A percentile compares a stretch with the other conserved stretches of the same genome.
Conservation (phyloP, 2,329 filamentous ascomycete species). For the Nakataea oryzae region DNA sequence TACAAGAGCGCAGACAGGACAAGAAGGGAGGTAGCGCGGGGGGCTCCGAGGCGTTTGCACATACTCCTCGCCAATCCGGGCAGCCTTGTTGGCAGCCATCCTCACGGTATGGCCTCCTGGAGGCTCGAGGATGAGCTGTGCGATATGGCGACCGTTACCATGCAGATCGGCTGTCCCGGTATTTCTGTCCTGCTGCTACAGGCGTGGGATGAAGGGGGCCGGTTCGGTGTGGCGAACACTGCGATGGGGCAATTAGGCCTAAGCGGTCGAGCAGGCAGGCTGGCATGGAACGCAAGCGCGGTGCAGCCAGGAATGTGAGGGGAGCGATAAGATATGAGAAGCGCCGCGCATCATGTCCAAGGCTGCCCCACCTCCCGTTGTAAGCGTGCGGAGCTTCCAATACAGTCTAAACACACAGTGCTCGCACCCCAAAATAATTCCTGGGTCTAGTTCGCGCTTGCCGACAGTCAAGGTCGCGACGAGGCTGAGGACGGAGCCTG, state of each 20-base stretch:
- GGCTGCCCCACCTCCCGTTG: not conserved
- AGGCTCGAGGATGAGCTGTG: not conserved
- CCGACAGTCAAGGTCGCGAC: not conserved
- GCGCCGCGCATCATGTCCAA: not conserved
- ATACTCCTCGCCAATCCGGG: slow-evolving; percentile 52
- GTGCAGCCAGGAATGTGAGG: not conserved
- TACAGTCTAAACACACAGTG: not conserved
- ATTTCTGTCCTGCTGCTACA: not conserved
- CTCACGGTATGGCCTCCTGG: not conserved
- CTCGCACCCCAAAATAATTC: not conserved
- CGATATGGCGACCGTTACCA: not conserved
- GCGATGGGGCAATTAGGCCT: not conserved
- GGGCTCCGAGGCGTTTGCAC: slow-evolving; percentile 16
- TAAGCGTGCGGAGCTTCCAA: not conserved
- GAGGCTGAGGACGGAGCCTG: not conserved
- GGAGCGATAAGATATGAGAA: not conserved
- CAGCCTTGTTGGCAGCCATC: slow-evolving; percentile 52
- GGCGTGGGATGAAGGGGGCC: not conserved
- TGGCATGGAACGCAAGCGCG: not conserved
- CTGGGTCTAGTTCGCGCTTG: not conserved
- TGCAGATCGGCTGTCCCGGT: not conserved
- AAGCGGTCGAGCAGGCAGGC: not conserved
- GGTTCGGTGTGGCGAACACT: not conserved
- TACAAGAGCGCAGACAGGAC: slow-evolving; percentile 3
- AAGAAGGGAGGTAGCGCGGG: not conserved